Evolutionary conservation across 352 stramenopile genomes (phyloP).

Genomic region (Pilasporangium apinafurcum): DNA sequence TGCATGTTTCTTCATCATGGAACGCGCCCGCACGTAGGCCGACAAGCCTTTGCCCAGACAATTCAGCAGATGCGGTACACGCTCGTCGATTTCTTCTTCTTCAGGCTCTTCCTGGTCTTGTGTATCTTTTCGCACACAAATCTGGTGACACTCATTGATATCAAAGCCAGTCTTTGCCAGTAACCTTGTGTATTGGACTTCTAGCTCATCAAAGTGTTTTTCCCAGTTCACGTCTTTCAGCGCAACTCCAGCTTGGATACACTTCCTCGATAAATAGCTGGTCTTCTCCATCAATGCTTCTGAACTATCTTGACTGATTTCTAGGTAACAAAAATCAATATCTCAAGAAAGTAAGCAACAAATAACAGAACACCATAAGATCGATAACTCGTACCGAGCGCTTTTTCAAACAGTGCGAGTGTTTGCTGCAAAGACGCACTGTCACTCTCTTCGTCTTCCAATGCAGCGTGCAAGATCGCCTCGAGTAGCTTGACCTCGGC

Average conservation of each 20-base stretch:
- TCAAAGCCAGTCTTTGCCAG: constrained; percentile 36
- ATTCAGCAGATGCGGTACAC: constrained; percentile 61
- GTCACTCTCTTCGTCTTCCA: constrained; percentile 25
- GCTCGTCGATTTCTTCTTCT: constrained; percentile 56
- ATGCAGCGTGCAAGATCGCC: constrained; percentile 43
- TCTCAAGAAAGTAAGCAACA: not conserved
- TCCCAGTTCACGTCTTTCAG: constrained; percentile 20
- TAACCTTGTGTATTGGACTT: constrained; percentile 28
- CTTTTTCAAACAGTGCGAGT: constrained; percentile 46
- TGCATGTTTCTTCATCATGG: too few relatives aligned
- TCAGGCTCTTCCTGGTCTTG: constrained; percentile 47
- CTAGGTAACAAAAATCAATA: constrained; percentile 10
- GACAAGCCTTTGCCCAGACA: constrained; percentile 50
- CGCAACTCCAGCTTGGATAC: constrained; percentile 9
- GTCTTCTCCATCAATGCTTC: constrained; percentile 72
- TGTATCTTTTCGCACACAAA: constrained; percentile 60
- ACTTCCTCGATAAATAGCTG: constrained; percentile 50
- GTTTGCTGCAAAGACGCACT: constrained; percentile 33
- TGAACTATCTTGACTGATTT: constrained; percentile 41
- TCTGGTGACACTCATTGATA: constrained; percentile 53
- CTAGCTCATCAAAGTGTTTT: constrained; percentile 32
- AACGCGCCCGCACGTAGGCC: constrained; percentile 10
- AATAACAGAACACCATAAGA: not conserved
- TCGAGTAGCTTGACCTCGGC: constrained; percentile 56
- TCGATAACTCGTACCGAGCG: constrained; percentile 27